A percentile compares a stretch with the other conserved stretches of the same genome.
Evolutionary conservation across 768 basidiomycete species (phyloP).

Genomic region (Mrakia hoshinonis): DNA sequence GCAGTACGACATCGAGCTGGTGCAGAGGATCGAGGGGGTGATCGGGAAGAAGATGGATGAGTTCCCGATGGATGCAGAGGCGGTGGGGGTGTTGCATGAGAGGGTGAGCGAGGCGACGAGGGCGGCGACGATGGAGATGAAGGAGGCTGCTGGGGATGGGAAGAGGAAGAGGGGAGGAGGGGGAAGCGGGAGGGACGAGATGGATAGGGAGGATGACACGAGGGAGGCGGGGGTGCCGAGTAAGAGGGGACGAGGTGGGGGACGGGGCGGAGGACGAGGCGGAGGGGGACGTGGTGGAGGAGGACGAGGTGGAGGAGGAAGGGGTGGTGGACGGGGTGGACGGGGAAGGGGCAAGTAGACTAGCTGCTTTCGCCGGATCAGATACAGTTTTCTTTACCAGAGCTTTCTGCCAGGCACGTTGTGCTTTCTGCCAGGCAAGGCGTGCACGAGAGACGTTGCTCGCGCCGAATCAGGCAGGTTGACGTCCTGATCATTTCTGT

Average conservation of each 20-base stretch:
- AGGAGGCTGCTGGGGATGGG: constrained; percentile 61
- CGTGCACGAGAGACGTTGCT: no score
- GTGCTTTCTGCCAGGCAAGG: neutral
- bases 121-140: constrained; percentile 67
- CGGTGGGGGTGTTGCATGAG: constrained; percentile 75
- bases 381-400: neutral
- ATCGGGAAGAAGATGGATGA: constrained; percentile 84
- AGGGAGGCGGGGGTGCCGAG: constrained; percentile 81
- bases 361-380: neutral
- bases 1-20: constrained; percentile 93
- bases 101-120: constrained; percentile 75
- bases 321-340: constrained; percentile 19
- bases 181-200: constrained; percentile 57
- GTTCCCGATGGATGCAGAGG: constrained; percentile 56
- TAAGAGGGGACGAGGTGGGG: constrained; percentile 37
- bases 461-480: no score
- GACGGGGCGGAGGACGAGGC: constrained; percentile 15
- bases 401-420: no score
- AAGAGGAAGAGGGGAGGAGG: constrained; percentile 48
- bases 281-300: constrained; percentile 15
- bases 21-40: constrained; percentile 89
- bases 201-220: constrained; percentile 85
- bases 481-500: no score
- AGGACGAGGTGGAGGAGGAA: constrained; percentile 8
- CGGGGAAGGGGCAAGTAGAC: constrained; percentile 13